Evolutionary conservation across 306 rosid genomes (phyloP).

Genomic region (Oxytropis ochrocephala): DNA sequence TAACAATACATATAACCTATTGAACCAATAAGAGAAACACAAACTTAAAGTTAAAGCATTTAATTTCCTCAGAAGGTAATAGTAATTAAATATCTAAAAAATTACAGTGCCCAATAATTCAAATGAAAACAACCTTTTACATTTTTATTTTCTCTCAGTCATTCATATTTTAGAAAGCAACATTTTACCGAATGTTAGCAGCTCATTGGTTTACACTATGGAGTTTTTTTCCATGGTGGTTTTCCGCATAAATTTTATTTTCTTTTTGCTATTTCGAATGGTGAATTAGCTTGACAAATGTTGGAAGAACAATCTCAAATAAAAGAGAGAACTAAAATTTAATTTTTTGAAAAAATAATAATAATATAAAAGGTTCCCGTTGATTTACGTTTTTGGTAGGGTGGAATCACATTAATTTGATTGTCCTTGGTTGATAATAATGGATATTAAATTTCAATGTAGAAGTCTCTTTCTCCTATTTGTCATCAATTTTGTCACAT

Average conservation of each 20-base stretch:
- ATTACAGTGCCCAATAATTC: neutral
- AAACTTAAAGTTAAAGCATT: neutral
- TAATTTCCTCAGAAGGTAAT: constrained; percentile 12
- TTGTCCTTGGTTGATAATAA: neutral
- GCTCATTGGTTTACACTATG: neutral
- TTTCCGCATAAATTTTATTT: constrained; percentile 26
- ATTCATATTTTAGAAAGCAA: constrained; percentile 21
- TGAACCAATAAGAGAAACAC: neutral
- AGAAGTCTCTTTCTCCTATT: constrained; percentile 18
- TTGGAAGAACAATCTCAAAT: neutral
- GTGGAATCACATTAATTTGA: constrained; percentile 22
- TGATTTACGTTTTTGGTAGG: neutral
- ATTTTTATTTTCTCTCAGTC: neutral
- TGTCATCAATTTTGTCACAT: constrained; percentile 30
- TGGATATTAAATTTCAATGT: neutral
- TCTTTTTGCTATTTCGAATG: neutral
- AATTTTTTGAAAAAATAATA: neutral
- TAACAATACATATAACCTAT: neutral
- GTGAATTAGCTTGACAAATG: constrained; percentile 4
- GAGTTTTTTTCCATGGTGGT: constrained; percentile 5
- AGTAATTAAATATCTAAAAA: neutral
- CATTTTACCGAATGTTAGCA: constrained; percentile 16
- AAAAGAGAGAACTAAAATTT: neutral
- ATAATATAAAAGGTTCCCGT: neutral
- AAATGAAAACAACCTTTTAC: constrained; percentile 25